Evolutionary conservation across 352 stramenopile genomes (phyloP), one percentile per base, ranked within the genome.

Genomic region (Globisporangium yorkense): DNA sequence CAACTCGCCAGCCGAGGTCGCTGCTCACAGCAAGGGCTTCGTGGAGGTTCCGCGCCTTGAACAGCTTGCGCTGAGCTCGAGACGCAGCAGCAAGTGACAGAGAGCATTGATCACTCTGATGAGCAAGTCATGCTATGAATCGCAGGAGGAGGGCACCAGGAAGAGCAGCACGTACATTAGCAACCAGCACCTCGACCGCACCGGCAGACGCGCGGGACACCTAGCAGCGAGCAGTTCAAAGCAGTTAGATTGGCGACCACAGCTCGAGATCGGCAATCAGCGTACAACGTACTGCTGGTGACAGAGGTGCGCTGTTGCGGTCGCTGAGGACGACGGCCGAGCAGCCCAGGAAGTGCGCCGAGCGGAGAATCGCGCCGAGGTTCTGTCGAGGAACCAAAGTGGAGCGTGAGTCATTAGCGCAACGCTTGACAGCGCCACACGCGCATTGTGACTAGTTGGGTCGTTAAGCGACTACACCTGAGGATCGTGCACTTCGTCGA

Each of bases 401-500:
- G 24, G 7, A 49, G 21, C 20, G 27, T 3, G 27, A 50, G 24
- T 9, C n/a, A 20, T 16, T 2, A 5, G 21, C 12, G 29, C 12
- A 29, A 31, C 18, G 29, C 18, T 24, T 9, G 12, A 16, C 27
- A 52, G 39, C 47, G 43, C 15, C n/a, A 48, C 8, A 24, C 9
- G 3, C 20, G 35, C 35, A 15, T 37, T 27, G 24, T 12, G 43
- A 0, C 10, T 10, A 45, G 3, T 31, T 3, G 35, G 12, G 12
- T 41, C 35, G 35, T 13, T 13, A 15, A 4, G 35, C 35, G 35
- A 15, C 12, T 20, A 10, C 20, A 85, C 75, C 61, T 92, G 84
- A 1, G 84, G 81, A 56, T 93, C 84, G 47, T 93, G 81, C 27
- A 93, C 67, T 59, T 93, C 80, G 44, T 93, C 84, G 45, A 93